Base-by-base conservation (phyloP, 2,329 filamentous ascomycete species). In the Hypoxylon sp. region DNA sequence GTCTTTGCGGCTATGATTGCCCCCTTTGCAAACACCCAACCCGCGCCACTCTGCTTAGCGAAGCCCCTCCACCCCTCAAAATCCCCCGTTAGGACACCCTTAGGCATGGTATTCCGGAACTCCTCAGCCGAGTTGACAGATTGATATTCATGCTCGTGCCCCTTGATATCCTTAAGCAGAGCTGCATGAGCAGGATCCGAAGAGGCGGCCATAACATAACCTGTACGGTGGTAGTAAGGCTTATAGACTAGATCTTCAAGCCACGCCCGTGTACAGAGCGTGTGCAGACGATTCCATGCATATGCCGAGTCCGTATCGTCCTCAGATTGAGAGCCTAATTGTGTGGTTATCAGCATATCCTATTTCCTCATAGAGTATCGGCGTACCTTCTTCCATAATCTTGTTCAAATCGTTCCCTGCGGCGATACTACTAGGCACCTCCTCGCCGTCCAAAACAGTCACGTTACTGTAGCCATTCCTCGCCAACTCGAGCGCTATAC, bases 21-120 rank as follows among this genome's bases (percentile, higher is more conserved):
- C 37, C 84, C 84, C 11, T 81, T 78, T 2, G 87, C 85, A 69
- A 85, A 84, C 1, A 87, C 84, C 85, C 86, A 89, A 6, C 86
- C 86, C 2, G 85, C 84, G 6, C 82, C 79, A 27, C 75, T 70
- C 17, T 76, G 70, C 65, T 83, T 83, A 62, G 81, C 81, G 72
- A 83, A 86, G 10, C 85, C 85, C 70, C 82, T 82, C 85, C 86
- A 87, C 5, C 80, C 79, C 0, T 82, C 79, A 50, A 88, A 85
- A 0, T 82, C 76, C 2, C 85, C 85, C 0, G 84, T 85, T 27
- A 87, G 73, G 0, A 87, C 81, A 2, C 85, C 85, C 8, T 81
- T 64, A 1, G 85, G 85, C 86, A 88, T 87, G 0, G 85, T 84
- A 11, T 75, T 77, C 20, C 80, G 79, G 65, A 88, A 88, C 13